Percentiles rank a stretch among this genome's conserved stretches.
phyloP scores from a whole-genome alignment of 768 basidiomycete species.

The Pilatotrama ljubarskyi region DNA sequence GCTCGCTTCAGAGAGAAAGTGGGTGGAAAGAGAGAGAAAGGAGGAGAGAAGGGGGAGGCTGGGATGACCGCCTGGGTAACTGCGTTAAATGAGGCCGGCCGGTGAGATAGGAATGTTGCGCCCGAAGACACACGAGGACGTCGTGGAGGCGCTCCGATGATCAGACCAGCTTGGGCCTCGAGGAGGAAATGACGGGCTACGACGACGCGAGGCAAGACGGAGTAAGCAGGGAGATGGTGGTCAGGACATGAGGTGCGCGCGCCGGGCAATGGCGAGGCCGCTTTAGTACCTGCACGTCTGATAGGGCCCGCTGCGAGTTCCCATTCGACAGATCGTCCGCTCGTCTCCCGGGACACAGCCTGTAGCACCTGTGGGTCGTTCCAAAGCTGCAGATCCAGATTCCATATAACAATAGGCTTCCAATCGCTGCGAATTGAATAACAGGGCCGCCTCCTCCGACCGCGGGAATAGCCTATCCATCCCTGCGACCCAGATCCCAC shows the following conservation, averaged over 20 bases:
- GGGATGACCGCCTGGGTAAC: constrained; percentile 7
- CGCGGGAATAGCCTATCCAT: constrained; percentile 1
- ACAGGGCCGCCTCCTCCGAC: constrained; percentile 3
- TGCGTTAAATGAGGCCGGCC: constrained; percentile 2
- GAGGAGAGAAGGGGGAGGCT: constrained; percentile 19
- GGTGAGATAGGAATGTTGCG: constrained; percentile 13
- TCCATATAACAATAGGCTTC: constrained; percentile 1
- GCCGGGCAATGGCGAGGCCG: constrained; percentile 3
- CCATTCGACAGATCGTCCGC: neutral
- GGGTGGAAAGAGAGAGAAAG: neutral
- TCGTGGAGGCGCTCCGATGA: neutral
- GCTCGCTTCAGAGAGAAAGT: neutral
- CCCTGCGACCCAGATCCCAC: constrained; percentile 5
- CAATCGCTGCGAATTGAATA: neutral
- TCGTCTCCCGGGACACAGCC: constrained; percentile 5
- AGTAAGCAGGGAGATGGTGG: neutral
- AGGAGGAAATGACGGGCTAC: constrained; percentile 6
- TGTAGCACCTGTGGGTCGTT: neutral
- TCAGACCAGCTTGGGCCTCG: constrained; percentile 15
- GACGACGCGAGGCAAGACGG: constrained; percentile 5
- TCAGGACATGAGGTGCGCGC: constrained; percentile 14
- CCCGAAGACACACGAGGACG: constrained; percentile 3
- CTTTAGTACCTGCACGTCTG: constrained; percentile 14
- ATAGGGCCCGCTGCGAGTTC: neutral
- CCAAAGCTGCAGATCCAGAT: neutral